phyloP scores from a whole-genome alignment of 768 basidiomycete genomes.

The Exsudoporus frostii region DNA sequence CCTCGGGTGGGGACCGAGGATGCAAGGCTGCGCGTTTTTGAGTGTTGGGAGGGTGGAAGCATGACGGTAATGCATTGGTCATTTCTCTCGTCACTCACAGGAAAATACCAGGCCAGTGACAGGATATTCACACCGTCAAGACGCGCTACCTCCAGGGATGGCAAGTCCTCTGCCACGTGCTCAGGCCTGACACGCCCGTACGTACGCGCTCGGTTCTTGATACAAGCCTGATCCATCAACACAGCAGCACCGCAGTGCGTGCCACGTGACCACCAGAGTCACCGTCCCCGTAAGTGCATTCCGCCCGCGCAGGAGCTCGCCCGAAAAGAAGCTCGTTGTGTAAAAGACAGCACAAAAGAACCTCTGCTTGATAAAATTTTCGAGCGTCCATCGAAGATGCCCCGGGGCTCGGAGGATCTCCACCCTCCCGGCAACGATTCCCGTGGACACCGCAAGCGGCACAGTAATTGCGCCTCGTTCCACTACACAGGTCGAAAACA shows the following conservation, averaged over 20 bases:
- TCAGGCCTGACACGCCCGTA: not conserved
- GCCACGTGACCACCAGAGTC: not conserved
- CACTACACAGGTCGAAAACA: conserved; percentile 7
- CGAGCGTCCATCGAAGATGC: conserved; percentile 18
- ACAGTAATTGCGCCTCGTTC: not conserved
- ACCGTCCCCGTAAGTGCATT: not conserved
- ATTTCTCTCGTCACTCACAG: conserved; percentile 29
- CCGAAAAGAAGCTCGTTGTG: conserved; percentile 8
- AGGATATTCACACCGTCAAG: conserved; percentile 30
- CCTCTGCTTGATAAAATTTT: conserved; percentile 12
- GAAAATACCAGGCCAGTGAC: conserved; percentile 21
- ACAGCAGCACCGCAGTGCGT: not conserved
- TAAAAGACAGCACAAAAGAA: conserved; percentile 17
- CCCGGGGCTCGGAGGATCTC: conserved; percentile 15
- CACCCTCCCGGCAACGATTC: not conserved
- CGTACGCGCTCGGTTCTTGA: not conserved
- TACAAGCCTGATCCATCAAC: not conserved
- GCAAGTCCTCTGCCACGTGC: conserved; percentile 27
- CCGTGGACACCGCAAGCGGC: conserved; percentile 20
- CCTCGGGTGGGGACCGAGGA: not conserved
- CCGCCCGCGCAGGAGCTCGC: not conserved
- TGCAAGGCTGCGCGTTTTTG: conserved; percentile 21
- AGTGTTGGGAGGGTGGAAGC: conserved; percentile 11
- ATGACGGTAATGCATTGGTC: conserved; percentile 24
- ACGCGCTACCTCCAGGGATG: conserved; percentile 13